Percentiles rank a stretch among this genome's conserved stretches.
phyloP scores from a whole-genome alignment of 192 early-diverging fungal species.

The Ramicandelaber brevisporus region DNA sequence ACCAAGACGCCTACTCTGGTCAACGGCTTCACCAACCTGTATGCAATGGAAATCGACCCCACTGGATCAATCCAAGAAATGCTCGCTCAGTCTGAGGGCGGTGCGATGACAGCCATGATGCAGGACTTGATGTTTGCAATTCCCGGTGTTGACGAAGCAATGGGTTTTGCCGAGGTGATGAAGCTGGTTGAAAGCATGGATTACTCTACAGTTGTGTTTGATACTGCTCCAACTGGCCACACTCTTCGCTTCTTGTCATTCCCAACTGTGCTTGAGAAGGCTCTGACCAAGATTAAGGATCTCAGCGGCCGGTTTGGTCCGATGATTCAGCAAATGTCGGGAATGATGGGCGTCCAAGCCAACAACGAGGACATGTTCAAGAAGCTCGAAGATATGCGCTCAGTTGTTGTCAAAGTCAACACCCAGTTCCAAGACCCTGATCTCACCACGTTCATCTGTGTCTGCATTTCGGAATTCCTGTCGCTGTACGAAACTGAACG shows the following conservation, averaged over 20 bases:
- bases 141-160: conserved; percentile 98
- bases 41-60: conserved; percentile 99
- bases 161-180: conserved; percentile 99
- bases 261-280: conserved; percentile 93
- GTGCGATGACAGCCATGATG: conserved; percentile 64
- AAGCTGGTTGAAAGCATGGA: conserved; percentile 99
- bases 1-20: conserved; percentile 84
- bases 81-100: conserved; percentile 61
- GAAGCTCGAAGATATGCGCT: conserved; percentile 89
- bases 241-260: conserved; percentile 97
- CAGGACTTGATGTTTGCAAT: conserved; percentile 98
- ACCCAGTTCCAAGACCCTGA: conserved; percentile 98
- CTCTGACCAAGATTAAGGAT: conserved; percentile 81
- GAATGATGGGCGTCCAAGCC: conserved; percentile 62
- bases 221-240: conserved; percentile 98
- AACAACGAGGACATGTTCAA: conserved; percentile 86
- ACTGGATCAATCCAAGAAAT: conserved; percentile 95
- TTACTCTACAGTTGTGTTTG: conserved; percentile 95
- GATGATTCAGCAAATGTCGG: conserved; percentile 70
- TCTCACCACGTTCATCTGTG: conserved; percentile 97
- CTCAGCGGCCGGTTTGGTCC: conserved; percentile 84
- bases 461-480: conserved; percentile 97
- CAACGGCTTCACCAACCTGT: conserved; percentile 85
- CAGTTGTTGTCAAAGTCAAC: conserved; percentile 93
- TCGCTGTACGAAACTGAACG: conserved; percentile 98